phyloP scores from a whole-genome alignment of 2,329 filamentous ascomycete species.

The Arthrobotrys entomopaga region DNA sequence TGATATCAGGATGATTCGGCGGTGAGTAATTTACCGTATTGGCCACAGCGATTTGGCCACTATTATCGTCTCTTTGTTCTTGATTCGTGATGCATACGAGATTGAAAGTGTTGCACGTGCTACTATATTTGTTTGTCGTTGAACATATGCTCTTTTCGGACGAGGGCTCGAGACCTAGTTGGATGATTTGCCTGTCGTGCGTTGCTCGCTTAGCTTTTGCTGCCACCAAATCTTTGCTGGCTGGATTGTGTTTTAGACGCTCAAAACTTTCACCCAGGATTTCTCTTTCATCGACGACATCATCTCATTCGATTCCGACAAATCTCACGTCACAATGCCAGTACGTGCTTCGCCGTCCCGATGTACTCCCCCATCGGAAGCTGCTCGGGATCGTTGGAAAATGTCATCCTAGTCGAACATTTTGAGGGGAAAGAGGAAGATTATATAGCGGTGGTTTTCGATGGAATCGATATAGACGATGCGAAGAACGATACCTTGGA shows the following conservation, averaged over 20 bases:
- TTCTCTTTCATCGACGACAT: conserved; percentile 19
- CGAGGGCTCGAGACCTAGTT: conserved; percentile 52
- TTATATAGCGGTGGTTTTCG: no score
- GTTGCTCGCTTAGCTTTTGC: conserved; percentile 22
- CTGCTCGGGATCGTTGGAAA: conserved; percentile 36
- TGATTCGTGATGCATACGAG: no score
- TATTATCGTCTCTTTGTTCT: no score
- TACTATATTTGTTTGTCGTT: conserved; percentile 8
- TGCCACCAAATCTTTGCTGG: conserved; percentile 44
- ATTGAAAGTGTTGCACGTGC: not conserved
- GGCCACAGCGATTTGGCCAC: no score
- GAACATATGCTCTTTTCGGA: conserved; percentile 10
- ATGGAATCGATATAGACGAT: no score
- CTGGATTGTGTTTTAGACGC: not conserved
- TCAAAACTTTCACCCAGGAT: not conserved
- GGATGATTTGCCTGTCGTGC: not conserved
- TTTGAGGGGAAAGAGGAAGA: not conserved
- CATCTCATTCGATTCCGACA: conserved; percentile 23
- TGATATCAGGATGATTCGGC: conserved; percentile 10
- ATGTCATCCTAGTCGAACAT: not conserved
- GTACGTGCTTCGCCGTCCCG: conserved; percentile 35
- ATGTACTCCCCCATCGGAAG: conserved; percentile 16
- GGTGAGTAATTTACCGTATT: not conserved
- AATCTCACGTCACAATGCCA: conserved; percentile 43
- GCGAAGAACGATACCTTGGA: no score